These are phyloP conservation scores for Phascolomyces articulosus DNA, from an alignment of 371 early-diverging fungal genomes.

Conservation along the genomic window DNA sequence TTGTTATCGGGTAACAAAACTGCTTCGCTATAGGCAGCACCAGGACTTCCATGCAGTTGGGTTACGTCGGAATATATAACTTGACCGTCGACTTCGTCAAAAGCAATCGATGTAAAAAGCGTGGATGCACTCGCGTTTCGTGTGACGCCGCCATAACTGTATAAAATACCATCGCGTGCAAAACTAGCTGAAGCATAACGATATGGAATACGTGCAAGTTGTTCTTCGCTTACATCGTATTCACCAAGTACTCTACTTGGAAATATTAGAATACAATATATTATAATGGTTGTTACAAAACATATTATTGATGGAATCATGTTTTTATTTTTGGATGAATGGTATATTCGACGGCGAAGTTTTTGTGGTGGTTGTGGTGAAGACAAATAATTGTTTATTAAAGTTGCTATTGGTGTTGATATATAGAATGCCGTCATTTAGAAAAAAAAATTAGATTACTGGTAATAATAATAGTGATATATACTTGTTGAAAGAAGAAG, in stretches of 20 bases:
- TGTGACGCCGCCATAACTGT: slow-evolving; percentile 15
- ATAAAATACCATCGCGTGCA: slow-evolving; percentile 2
- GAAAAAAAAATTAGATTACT: no score
- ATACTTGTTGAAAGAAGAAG: no score
- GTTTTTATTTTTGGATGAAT: no score
- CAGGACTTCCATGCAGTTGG: not conserved
- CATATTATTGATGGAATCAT: not conserved
- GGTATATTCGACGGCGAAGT: no score
- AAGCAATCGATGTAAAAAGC: slow-evolving; percentile 3
- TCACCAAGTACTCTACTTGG: not conserved
- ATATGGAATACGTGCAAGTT: slow-evolving; percentile 4
- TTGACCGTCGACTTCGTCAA: not conserved
- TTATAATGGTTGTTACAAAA: not conserved
- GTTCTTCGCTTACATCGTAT: slow-evolving; percentile 2
- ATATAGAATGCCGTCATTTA: no score
- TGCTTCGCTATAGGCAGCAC: slow-evolving; percentile 4
- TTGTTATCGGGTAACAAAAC: slow-evolving; percentile 15
- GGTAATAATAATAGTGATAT: no score
- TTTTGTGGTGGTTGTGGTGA: no score
- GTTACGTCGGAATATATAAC: not conserved
- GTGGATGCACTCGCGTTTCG: slow-evolving; percentile 4
- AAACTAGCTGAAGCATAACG: slow-evolving; percentile 9
- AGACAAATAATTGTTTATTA: no score
- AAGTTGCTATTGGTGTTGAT: no score
- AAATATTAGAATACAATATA: not conserved